Percentiles rank a stretch among this genome's conserved stretches.
phyloP scores from a whole-genome alignment of 352 stramenopile genomes.

The Globisporangium okanoganense region DNA sequence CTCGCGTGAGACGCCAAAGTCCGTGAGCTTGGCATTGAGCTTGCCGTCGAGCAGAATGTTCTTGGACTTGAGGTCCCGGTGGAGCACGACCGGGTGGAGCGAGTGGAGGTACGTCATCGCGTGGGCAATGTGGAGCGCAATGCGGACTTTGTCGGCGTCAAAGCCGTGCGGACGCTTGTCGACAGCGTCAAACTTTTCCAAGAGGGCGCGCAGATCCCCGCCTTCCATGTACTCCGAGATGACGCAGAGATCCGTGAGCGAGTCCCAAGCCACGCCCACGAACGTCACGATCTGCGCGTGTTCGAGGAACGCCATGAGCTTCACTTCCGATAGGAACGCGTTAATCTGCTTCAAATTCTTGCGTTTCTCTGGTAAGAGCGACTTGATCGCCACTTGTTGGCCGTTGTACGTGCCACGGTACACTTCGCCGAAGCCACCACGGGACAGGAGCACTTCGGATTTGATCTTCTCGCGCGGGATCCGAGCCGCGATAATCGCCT shows the following conservation, averaged over 20 bases:
- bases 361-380: slow-evolving; percentile 24
- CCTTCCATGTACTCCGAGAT: slow-evolving; percentile 44
- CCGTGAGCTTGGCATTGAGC: slow-evolving; percentile 29
- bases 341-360: slow-evolving; percentile 33
- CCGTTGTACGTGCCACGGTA: slow-evolving; percentile 34
- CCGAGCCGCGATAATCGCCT: slow-evolving; percentile 29
- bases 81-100: slow-evolving; percentile 29
- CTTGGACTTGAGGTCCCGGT: too few species aligned
- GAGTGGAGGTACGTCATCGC: slow-evolving; percentile 50
- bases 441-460: slow-evolving; percentile 18
- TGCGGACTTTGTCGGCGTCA: slow-evolving; percentile 45
- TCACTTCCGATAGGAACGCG: slow-evolving; percentile 40
- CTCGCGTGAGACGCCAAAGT: slow-evolving; percentile 42
- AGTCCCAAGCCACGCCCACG: slow-evolving; percentile 40
- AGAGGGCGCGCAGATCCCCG: slow-evolving; percentile 29
- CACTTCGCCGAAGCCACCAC: slow-evolving; percentile 46
- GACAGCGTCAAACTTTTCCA: slow-evolving; percentile 10
- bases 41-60: too few species aligned
- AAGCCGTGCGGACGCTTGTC: slow-evolving; percentile 25
- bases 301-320: slow-evolving; percentile 39
- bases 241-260: slow-evolving; percentile 29
- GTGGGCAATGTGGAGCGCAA: slow-evolving; percentile 36
- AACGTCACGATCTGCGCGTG: slow-evolving; percentile 41
- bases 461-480: slow-evolving; percentile 34
- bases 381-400: slow-evolving; percentile 46